phyloP scores from a whole-genome alignment of 495 filamentous ascomycete species.

The Penicillium cataractarum region DNA sequence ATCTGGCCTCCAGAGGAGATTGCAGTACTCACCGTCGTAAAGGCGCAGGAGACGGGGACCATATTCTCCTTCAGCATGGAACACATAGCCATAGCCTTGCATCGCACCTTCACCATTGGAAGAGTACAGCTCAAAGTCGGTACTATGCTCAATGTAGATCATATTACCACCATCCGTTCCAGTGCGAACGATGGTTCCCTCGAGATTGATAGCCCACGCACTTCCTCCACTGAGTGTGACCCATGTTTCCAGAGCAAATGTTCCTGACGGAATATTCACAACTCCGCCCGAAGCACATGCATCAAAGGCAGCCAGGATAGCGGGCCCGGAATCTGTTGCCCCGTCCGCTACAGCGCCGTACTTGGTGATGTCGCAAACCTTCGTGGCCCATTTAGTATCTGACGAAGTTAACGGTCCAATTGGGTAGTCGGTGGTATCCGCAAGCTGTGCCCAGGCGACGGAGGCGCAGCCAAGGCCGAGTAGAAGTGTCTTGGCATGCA shows the following conservation, averaged over 20 bases:
- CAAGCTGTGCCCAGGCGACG: slow-evolving; percentile 13
- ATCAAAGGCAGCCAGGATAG: slow-evolving; percentile 42
- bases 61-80: slow-evolving; percentile 21
- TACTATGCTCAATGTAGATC: slow-evolving; percentile 46
- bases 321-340: slow-evolving; percentile 44
- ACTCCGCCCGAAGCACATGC: slow-evolving; percentile 37
- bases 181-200: slow-evolving; percentile 45
- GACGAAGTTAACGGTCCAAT: slow-evolving; percentile 39
- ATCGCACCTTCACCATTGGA: slow-evolving; percentile 46
- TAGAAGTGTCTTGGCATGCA: slow-evolving; percentile 11
- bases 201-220: slow-evolving; percentile 44
- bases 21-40: slow-evolving; percentile 18
- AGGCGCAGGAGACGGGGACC: slow-evolving; percentile 37
- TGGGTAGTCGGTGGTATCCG: slow-evolving; percentile 18
- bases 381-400: slow-evolving; percentile 23
- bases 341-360: slow-evolving; percentile 35
- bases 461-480: slow-evolving; percentile 14
- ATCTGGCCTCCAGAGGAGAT: not conserved
- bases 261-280: slow-evolving; percentile 30
- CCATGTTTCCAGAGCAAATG: slow-evolving; percentile 29
- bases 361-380: slow-evolving; percentile 27
- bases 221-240: slow-evolving; percentile 37
- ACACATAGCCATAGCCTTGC: slow-evolving; percentile 48
- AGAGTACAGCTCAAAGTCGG: slow-evolving; percentile 49
- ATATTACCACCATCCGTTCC: slow-evolving; percentile 46